phyloP scores from a whole-genome alignment of 768 basidiomycete genomes.

The Amanita polypyramis region DNA sequence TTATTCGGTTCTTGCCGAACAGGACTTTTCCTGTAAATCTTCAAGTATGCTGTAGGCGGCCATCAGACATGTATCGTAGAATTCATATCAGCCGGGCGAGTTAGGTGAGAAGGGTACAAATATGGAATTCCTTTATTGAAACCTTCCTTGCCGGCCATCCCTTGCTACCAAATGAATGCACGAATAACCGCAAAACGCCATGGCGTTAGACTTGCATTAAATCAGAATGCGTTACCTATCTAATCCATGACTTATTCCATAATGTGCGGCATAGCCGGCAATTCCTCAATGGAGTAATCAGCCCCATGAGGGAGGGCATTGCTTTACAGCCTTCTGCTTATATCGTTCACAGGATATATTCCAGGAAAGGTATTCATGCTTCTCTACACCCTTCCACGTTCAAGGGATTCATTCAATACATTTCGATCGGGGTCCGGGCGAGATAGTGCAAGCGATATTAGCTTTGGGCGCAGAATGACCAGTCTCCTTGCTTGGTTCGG shows the following conservation, averaged over 20 bases:
- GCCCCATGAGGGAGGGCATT: neutral
- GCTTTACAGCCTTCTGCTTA: neutral
- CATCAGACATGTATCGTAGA: slow-evolving; percentile 2
- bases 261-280: neutral
- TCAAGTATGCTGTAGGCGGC: neutral
- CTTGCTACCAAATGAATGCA: neutral
- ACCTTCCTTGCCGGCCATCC: neutral
- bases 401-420: neutral
- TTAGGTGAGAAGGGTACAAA: neutral
- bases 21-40: neutral
- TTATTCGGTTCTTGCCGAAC: neutral
- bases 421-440: neutral
- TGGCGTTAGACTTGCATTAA: neutral
- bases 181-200: neutral
- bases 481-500: too few species aligned
- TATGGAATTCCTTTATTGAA: neutral
- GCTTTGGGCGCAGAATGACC: too few species aligned
- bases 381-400: neutral
- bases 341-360: neutral
- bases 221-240: neutral
- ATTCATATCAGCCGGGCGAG: neutral
- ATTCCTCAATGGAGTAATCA: neutral
- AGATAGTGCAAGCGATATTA: too few species aligned
- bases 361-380: neutral
- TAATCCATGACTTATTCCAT: neutral